A percentile compares a stretch with the other conserved stretches of the same genome.
These are phyloP conservation scores for Rhynchospora breviuscula DNA, from an alignment of 176 grass and related monocot species.

Conservation along the genomic window DNA sequence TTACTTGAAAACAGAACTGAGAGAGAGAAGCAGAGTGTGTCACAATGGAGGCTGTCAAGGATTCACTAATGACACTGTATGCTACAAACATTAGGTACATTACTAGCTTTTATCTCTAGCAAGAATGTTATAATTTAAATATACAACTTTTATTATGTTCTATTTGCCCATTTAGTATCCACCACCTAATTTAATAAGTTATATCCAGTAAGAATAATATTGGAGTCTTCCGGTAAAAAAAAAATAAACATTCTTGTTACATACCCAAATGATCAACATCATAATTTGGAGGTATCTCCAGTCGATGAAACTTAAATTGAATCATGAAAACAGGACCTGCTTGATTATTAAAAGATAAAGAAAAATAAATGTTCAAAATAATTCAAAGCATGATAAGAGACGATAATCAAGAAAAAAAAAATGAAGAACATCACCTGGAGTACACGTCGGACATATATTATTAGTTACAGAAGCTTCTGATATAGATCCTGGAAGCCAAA, in stretches of 20 bases:
- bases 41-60: neutral
- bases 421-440: conserved; percentile 52
- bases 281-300: conserved; percentile 92
- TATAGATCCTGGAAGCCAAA: conserved; percentile 88
- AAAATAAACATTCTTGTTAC: neutral
- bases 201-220: neutral
- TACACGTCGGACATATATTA: conserved; percentile 68
- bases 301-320: conserved; percentile 72
- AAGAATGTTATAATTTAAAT: neutral
- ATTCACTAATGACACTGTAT: neutral
- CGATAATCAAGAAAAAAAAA: conserved; percentile 19
- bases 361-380: conserved; percentile 14
- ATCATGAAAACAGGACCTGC: conserved; percentile 67
- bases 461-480: conserved; percentile 67
- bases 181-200: neutral
- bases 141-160: neutral
- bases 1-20: conserved; percentile 3
- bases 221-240: neutral
- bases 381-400: neutral
- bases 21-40: neutral
- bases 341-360: conserved; percentile 20
- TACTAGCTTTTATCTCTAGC: neutral
- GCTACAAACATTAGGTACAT: neutral
- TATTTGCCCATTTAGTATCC: neutral
- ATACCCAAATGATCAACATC: conserved; percentile 87